These are phyloP conservation scores for Paecilomyces variotii DNA, from an alignment of 2,329 filamentous ascomycete genomes.

Conservation along the genomic window DNA sequence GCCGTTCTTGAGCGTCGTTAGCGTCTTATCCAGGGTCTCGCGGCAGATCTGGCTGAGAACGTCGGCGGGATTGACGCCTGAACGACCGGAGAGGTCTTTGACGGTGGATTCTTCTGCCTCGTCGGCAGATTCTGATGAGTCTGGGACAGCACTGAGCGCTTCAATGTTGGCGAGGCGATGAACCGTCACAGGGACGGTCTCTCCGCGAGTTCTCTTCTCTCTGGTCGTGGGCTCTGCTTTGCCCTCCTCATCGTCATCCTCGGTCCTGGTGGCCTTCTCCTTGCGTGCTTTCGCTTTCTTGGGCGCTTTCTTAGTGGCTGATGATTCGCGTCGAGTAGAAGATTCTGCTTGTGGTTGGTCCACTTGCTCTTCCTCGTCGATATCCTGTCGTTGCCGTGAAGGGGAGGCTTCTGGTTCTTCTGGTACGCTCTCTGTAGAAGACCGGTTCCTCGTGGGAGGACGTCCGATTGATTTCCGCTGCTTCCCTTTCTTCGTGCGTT, in stretches of 20 bases:
- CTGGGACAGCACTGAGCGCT: conserved; percentile 17
- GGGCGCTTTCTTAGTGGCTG: conserved; percentile 5
- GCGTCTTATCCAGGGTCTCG: conserved; percentile 41
- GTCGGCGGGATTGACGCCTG: conserved; percentile 42
- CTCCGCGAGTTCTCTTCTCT: conserved; percentile 17
- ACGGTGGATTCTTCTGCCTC: conserved; percentile 22
- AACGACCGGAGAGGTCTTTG: conserved; percentile 15
- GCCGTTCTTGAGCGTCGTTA: conserved; percentile 34
- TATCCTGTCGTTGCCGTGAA: conserved; percentile 5
- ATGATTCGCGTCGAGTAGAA: conserved; percentile 3
- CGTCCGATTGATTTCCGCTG: conserved; percentile 1
- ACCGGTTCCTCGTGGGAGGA: background rate
- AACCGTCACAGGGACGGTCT: conserved; percentile 34
- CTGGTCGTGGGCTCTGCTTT: conserved; percentile 6
- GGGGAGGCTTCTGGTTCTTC: conserved; percentile 4
- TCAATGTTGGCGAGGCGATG: conserved; percentile 31
- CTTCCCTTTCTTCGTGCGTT: background rate
- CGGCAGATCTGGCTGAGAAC: conserved; percentile 44
- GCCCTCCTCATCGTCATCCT: conserved; percentile 1
- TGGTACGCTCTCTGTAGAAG: background rate
- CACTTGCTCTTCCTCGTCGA: background rate
- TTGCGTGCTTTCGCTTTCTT: conserved; percentile 2
- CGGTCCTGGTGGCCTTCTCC: background rate
- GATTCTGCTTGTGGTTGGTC: background rate
- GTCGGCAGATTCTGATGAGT: conserved; percentile 13